A percentile compares a stretch with the other conserved stretches of the same genome.
These are phyloP conservation scores for Microthlaspi erraticum DNA, from an alignment of 345 rosid species.

Conservation along the genomic window DNA sequence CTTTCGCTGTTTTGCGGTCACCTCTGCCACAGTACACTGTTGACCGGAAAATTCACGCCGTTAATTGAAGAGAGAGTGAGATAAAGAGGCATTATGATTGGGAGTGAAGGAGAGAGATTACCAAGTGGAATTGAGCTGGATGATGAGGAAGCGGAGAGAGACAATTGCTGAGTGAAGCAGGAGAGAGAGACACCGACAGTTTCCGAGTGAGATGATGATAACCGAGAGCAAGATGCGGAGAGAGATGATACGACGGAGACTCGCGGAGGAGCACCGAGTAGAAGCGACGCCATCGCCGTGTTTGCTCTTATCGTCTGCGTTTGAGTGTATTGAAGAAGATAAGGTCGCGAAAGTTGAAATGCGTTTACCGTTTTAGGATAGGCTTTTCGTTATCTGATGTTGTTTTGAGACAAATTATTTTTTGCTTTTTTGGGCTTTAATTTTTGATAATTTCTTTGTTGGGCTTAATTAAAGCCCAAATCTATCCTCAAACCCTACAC, in stretches of 20 bases:
- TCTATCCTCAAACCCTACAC: conserved; percentile 28
- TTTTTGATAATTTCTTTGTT: neutral
- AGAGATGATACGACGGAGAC: conserved; percentile 35
- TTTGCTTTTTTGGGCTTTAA: neutral
- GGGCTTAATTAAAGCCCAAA: conserved; percentile 29
- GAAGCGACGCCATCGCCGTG: conserved; percentile 61
- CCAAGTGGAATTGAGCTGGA: conserved; percentile 51
- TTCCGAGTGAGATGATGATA: conserved; percentile 64
- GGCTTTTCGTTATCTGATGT: conserved; percentile 11
- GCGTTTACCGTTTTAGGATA: neutral
- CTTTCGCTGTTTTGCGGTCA: conserved; percentile 82
- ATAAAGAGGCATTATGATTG: too few relatives aligned
- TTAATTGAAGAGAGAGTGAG: neutral
- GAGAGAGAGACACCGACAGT: conserved; percentile 49
- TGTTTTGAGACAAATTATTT: too few relatives aligned
- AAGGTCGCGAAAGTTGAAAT: conserved; percentile 16
- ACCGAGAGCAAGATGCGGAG: conserved; percentile 11
- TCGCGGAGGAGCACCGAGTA: conserved; percentile 56
- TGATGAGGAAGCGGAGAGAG: conserved; percentile 45
- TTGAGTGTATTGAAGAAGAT: conserved; percentile 36
- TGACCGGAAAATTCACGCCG: neutral
- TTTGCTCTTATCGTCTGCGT: neutral
- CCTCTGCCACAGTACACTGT: conserved; percentile 88
- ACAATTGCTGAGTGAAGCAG: conserved; percentile 38
- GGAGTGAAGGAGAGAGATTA: conserved; percentile 38